A percentile compares a stretch with the other conserved stretches of the same genome.
phyloP scores from a whole-genome alignment of 495 filamentous ascomycete species.

The Penicillium silybi region DNA sequence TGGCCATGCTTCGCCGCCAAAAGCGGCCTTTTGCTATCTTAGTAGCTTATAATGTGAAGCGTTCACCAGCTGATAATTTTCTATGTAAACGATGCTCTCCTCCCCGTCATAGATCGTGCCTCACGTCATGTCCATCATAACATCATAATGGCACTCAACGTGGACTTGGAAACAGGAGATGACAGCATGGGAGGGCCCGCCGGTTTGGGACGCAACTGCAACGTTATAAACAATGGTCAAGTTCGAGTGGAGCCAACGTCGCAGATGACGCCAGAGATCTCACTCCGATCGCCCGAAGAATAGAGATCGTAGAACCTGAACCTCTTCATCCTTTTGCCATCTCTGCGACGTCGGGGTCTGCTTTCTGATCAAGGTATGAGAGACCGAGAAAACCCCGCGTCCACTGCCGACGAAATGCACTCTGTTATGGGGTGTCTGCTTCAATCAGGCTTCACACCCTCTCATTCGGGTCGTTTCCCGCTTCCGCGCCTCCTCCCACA shows the following conservation, averaged over 20 bases:
- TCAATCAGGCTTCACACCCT: too few relatives aligned
- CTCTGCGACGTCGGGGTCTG: slow-evolving; percentile 3
- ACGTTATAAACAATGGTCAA: slow-evolving; percentile 25
- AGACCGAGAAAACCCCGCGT: neutral
- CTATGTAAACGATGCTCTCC: neutral
- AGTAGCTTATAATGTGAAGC: too few relatives aligned
- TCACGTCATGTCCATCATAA: neutral
- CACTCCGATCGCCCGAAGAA: neutral
- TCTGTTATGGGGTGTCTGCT: too few relatives aligned
- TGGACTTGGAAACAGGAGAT: neutral
- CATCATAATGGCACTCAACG: neutral
- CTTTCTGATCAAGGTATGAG: neutral
- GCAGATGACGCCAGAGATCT: slow-evolving; percentile 16
- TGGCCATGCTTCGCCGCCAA: neutral
- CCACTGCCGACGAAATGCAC: neutral
- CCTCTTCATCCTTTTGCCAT: neutral
- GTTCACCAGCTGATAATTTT: neutral
- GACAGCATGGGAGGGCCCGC: neutral
- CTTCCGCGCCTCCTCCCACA: neutral
- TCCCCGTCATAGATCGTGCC: neutral
- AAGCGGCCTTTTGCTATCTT: neutral
- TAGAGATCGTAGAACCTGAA: neutral
- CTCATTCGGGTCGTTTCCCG: neutral
- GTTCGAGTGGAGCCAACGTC: slow-evolving; percentile 20
- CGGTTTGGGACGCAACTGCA: slow-evolving; percentile 26